Conservation (phyloP, 148 eudicot genomes). For the Rhododendron molle region DNA sequence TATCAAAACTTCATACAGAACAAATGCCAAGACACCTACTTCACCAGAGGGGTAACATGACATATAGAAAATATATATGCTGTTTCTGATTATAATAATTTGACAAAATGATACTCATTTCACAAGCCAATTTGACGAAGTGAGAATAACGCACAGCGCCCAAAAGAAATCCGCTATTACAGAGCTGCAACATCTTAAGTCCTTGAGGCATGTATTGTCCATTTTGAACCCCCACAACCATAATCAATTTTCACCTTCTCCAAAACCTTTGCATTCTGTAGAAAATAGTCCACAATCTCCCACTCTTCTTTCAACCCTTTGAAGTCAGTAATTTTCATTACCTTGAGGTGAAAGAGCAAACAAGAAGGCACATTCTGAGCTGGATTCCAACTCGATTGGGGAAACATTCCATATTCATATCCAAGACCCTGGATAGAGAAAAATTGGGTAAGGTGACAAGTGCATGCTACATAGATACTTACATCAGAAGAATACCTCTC, state of each 20-base stretch:
- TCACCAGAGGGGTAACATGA: neutral
- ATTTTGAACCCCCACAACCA: neutral
- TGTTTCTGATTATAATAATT: too few relatives aligned
- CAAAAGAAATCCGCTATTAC: neutral
- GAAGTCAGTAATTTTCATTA: neutral
- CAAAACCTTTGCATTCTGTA: conserved; percentile 12
- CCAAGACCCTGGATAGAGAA: neutral
- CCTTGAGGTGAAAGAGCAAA: conserved; percentile 17
- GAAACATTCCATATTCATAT: neutral
- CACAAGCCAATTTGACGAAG: too few relatives aligned
- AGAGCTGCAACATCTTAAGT: neutral
- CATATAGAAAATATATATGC: too few relatives aligned
- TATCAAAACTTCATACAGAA: neutral
- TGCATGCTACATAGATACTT: neutral
- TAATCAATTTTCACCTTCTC: conserved; percentile 3
- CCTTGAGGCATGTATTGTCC: neutral
- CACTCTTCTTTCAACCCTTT: neutral
- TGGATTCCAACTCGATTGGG: neutral
- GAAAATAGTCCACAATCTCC: conserved; percentile 2
- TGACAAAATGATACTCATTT: too few relatives aligned
- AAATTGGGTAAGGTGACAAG: neutral
- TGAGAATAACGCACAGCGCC: too few relatives aligned
- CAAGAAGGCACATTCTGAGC: conserved; percentile 12
- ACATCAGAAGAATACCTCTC: neutral
- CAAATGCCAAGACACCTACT: neutral